Evolutionary conservation across 2,329 filamentous ascomycete species (phyloP).

Genomic region (Talaromyces sp.): DNA sequence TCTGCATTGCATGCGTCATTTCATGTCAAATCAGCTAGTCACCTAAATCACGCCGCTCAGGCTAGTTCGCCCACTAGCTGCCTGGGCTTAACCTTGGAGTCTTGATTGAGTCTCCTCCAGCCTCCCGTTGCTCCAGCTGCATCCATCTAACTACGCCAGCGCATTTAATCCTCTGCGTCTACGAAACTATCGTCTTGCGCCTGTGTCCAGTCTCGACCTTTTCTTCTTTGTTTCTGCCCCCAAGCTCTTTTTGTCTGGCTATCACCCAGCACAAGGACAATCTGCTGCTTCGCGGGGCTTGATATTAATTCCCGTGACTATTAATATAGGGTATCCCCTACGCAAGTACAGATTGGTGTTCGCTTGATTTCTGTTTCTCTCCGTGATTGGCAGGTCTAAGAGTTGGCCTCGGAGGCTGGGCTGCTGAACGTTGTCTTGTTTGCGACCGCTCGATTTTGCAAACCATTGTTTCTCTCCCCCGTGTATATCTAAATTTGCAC

Average conservation of each 20-base stretch:
- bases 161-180: not conserved
- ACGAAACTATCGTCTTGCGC: not conserved
- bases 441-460: not conserved
- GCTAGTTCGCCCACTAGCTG: not conserved
- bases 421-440: not conserved
- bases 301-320: not conserved
- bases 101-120: not conserved
- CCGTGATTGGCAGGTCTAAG: not conserved
- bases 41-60: not conserved
- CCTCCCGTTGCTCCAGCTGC: constrained; percentile 4
- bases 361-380: not conserved
- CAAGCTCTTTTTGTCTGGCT: not conserved
- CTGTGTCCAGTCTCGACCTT: not conserved
- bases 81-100: not conserved
- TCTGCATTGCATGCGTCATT: constrained; percentile 3
- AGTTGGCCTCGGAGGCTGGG: not conserved
- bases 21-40: not conserved
- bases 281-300: not conserved
- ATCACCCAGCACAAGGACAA: not conserved
- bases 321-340: not conserved
- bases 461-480: not conserved
- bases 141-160: not conserved
- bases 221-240: not conserved
- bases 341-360: not conserved
- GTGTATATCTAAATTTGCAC: not conserved